Conservation (phyloP, 108 stramenopile genomes). For the Nitzschia inconspicua region DNA sequence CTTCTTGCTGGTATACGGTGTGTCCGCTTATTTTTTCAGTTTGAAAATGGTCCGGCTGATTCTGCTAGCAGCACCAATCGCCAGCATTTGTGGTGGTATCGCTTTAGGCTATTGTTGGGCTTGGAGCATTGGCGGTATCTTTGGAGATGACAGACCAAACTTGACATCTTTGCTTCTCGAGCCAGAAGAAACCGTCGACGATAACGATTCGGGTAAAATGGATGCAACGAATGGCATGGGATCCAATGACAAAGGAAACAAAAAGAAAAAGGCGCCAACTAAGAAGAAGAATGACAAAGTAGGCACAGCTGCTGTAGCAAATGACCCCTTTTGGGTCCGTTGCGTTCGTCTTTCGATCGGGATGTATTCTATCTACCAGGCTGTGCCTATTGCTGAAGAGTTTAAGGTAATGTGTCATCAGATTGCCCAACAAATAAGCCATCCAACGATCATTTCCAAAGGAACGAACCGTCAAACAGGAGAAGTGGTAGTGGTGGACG, state of each 20-base stretch:
- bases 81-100: constrained; percentile 87
- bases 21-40: constrained; percentile 94
- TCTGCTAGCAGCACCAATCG: constrained; percentile 92
- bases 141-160: constrained; percentile 20
- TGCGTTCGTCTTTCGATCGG: constrained; percentile 25
- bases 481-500: constrained; percentile 78
- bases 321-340: constrained; percentile 39
- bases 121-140: constrained; percentile 32
- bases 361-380: constrained; percentile 17
- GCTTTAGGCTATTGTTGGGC: constrained; percentile 55
- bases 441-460: constrained; percentile 93
- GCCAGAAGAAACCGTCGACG: constrained; percentile 3
- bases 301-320: constrained; percentile 1
- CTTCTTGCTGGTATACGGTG: constrained; percentile 91
- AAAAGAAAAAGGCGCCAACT: constrained; percentile 26
- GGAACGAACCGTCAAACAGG: constrained; percentile 56
- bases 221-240: constrained; percentile 32
- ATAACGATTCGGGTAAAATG: constrained; percentile 1
- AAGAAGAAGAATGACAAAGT: background rate
- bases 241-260: constrained; percentile 10
- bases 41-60: constrained; percentile 98
- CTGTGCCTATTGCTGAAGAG: constrained; percentile 31
- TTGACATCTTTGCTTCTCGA: constrained; percentile 12
- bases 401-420: constrained; percentile 43
- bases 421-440: constrained; percentile 62